Conservation (phyloP, 805 yeast species). For the Metschnikowia amazonensis region DNA sequence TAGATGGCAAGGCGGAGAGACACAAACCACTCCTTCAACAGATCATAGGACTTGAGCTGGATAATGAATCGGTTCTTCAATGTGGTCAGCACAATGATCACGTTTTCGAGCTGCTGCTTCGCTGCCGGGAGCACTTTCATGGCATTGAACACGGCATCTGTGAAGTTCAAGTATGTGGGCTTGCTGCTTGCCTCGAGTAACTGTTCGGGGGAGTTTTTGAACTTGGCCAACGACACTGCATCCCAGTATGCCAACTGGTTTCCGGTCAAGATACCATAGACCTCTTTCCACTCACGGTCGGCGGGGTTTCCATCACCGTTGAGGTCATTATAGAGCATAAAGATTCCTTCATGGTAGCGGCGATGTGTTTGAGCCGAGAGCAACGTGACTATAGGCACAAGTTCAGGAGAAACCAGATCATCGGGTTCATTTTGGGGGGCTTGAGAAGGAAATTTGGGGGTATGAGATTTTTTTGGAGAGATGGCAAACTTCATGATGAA, state of each 20-base stretch:
- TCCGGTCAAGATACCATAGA: slow-evolving; percentile 87
- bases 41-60: slow-evolving; percentile 65
- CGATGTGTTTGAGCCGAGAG: slow-evolving; percentile 72
- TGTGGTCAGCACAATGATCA: slow-evolving; percentile 88
- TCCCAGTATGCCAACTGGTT: slow-evolving; percentile 93
- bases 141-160: slow-evolving; percentile 83
- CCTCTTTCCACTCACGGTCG: slow-evolving; percentile 85
- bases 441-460: background rate
- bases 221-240: slow-evolving; percentile 58
- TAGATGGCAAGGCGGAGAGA: slow-evolving; percentile 77
- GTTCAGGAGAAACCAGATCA: slow-evolving; percentile 42
- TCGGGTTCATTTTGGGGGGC: slow-evolving; percentile 1
- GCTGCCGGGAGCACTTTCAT: slow-evolving; percentile 65
- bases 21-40: slow-evolving; percentile 72
- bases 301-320: slow-evolving; percentile 83
- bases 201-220: slow-evolving; percentile 49
- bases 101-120: slow-evolving; percentile 59
- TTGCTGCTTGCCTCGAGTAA: slow-evolving; percentile 58
- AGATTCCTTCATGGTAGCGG: slow-evolving; percentile 70
- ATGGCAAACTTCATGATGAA: slow-evolving; percentile 6
- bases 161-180: slow-evolving; percentile 85
- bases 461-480: slow-evolving; percentile 11
- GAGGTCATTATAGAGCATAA: slow-evolving; percentile 68
- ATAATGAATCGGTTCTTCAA: slow-evolving; percentile 81
- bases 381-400: slow-evolving; percentile 69